Conservation (phyloP, 192 early-diverging fungal genomes). For the Phlyctochytrium bullatum region DNA sequence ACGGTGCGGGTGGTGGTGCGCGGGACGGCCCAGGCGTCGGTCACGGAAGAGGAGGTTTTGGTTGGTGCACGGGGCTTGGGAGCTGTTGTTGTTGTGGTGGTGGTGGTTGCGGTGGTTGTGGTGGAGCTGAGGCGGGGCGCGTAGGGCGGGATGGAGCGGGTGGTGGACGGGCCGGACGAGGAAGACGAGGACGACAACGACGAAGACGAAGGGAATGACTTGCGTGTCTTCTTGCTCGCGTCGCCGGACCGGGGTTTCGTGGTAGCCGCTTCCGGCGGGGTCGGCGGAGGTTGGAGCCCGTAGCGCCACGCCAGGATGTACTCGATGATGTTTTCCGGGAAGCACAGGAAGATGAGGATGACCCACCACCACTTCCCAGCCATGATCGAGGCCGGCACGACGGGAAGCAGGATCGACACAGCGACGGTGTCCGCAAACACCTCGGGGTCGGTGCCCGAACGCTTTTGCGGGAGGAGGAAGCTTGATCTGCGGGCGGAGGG, state of each 20-base stretch:
- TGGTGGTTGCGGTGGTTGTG: not conserved
- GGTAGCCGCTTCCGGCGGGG: no score
- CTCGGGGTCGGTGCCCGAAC: conserved; percentile 14
- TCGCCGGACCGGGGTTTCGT: no score
- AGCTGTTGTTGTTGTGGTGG: not conserved
- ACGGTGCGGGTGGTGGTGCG: not conserved
- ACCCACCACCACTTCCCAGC: conserved; percentile 29
- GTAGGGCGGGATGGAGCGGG: not conserved
- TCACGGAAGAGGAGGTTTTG: not conserved
- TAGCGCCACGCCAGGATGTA: conserved; percentile 22
- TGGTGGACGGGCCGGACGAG: no score
- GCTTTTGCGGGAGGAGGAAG: no score
- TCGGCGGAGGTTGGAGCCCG: not conserved
- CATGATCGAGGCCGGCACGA: conserved; percentile 10
- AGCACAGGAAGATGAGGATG: conserved; percentile 15
- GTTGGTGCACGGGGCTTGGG: not conserved
- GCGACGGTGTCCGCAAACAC: conserved; percentile 9
- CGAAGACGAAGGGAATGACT: no score
- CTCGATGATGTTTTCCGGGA: conserved; percentile 25
- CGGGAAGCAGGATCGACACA: not conserved
- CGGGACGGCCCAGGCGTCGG: not conserved
- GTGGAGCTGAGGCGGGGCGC: no score
- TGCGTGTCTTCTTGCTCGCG: no score
- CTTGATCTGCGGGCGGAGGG: not conserved
- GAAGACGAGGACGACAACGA: no score